Base-by-base conservation (phyloP, 176 grass and related monocot species). In the Eleusine coracana region DNA sequence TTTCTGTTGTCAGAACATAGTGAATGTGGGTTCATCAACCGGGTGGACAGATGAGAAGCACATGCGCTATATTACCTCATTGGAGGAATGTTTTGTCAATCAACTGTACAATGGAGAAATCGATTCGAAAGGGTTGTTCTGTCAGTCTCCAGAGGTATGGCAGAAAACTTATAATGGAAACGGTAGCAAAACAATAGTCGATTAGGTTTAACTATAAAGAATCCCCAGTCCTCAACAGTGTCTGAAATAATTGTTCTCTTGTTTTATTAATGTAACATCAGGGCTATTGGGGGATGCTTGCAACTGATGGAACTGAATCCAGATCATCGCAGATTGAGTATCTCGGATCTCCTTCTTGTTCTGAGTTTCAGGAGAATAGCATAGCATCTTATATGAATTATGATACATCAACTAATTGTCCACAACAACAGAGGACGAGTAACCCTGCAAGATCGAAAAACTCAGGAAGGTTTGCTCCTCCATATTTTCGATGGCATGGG, bases 1-100 rank as follows among this genome's bases (percentile, higher is more conserved):
- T 16, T 83, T 50, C 68, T 62, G 25, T 92, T 72, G 73, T 62
- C 88, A 97, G 92, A 79, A 64, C 37, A 63, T 12, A 12, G 34
- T 7, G 39, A 71, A 66, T 14, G 16, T 27, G 37, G 81, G 81
- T 68, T 87, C 83, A 60, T 89, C 88, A 13, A 78, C 73, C 61
- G 87, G 90, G 69, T 97, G 95, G 90, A 97, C 90, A 49, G 67
- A 97, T 79, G 90, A 94, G 82, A 97, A 97, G 86, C 95, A 92
- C 66, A 92, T 75, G 77, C 71, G 81, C 18, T 97, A 92, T 89
- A 87, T 94, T 66, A 86, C 73, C 28, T 92, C 75, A 74, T 78
- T 92, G 46, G 95, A 97, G 74, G 64, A 89, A 87, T 87, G 90
- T 58, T 97, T 94, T 92, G 78, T 94, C 61, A 88, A 59, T 81